phyloP scores from a whole-genome alignment of 2,329 filamentous ascomycete genomes.

The Fusarium sp. region DNA sequence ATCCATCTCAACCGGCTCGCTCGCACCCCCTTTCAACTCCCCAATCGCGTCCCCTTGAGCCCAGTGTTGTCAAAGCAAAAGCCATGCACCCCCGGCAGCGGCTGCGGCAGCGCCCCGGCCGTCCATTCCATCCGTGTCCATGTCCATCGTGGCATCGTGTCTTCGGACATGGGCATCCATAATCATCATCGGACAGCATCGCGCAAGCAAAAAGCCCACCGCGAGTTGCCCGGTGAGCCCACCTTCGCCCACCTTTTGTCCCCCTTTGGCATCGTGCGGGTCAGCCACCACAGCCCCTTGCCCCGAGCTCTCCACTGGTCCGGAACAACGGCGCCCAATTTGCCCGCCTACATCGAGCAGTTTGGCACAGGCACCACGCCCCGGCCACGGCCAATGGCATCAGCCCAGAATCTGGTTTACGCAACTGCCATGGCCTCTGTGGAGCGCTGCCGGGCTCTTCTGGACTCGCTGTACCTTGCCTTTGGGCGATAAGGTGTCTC shows the following conservation, averaged over 20 bases:
- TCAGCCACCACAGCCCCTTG: slow-evolving; percentile 37
- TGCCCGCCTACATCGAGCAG: slow-evolving; percentile 44
- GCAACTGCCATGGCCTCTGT: slow-evolving; percentile 36
- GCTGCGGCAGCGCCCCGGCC: slow-evolving; percentile 1
- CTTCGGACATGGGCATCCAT: slow-evolving; percentile 8
- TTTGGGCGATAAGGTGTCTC: slow-evolving; percentile 35
- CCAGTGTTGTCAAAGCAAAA: neutral
- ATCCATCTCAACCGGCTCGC: neutral
- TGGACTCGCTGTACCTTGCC: neutral
- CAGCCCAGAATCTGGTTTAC: slow-evolving; percentile 50
- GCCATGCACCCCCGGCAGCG: neutral
- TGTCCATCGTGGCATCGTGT: slow-evolving; percentile 12
- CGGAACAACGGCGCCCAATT: slow-evolving; percentile 47
- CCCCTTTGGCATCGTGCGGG: slow-evolving; percentile 36
- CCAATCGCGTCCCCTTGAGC: neutral
- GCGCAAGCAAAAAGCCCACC: slow-evolving; percentile 13
- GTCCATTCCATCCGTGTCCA: slow-evolving; percentile 17
- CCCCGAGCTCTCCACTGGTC: slow-evolving; percentile 49
- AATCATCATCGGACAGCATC: slow-evolving; percentile 19
- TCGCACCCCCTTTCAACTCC: slow-evolving; percentile 17
- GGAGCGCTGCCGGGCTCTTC: slow-evolving; percentile 1
- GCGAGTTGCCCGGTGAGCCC: slow-evolving; percentile 44
- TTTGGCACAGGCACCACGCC: neutral
- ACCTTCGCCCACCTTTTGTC: slow-evolving; percentile 42
- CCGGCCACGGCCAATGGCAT: slow-evolving; percentile 46